Conservation (phyloP, 129 eudicot genomes). For the Arctium minus region DNA sequence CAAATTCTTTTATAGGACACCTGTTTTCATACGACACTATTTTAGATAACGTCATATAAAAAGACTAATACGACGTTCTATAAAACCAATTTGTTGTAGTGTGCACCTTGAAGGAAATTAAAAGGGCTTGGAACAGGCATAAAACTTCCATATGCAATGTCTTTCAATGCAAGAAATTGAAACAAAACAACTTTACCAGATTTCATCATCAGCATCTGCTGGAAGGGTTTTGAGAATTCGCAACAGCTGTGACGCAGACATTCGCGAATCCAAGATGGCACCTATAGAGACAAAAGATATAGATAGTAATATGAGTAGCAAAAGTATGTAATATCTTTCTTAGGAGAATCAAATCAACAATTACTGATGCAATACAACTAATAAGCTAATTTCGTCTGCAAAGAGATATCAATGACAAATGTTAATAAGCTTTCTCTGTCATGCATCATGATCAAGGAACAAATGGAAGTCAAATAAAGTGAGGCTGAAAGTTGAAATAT, state of each 20-base stretch:
- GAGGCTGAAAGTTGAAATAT: no score
- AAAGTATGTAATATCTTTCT: no score
- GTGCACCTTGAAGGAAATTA: not conserved
- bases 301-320: no score
- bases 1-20: not conserved
- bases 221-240: constrained; percentile 54
- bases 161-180: not conserved
- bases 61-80: no score
- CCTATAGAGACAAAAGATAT: not conserved
- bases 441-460: not conserved
- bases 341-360: not conserved
- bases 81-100: not conserved
- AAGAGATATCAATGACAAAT: not conserved
- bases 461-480: no score
- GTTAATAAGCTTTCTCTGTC: not conserved
- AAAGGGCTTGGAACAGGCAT: not conserved
- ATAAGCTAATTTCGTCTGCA: not conserved
- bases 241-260: constrained; percentile 66
- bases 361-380: no score
- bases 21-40: no score
- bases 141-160: not conserved
- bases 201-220: constrained; percentile 25
- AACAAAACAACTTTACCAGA: constrained; percentile 34
- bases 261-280: constrained; percentile 3
- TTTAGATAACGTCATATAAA: not conserved